phyloP scores from a whole-genome alignment of 805 yeast species.

The Barnettozyma californica region DNA sequence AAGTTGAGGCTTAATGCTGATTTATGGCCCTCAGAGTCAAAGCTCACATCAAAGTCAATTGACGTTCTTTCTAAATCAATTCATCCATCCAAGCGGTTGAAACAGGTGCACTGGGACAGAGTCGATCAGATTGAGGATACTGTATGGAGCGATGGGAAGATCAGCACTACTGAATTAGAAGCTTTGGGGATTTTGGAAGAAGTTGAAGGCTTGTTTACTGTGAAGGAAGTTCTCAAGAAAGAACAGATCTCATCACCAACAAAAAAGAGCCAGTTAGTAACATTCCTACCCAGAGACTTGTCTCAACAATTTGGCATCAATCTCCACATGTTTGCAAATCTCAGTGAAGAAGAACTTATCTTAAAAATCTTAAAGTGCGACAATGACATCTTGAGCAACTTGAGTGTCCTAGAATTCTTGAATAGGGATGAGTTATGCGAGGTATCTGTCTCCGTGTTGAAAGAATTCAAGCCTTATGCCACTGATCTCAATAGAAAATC shows the following conservation, averaged over 20 bases:
- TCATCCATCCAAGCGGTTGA: slow-evolving; percentile 50
- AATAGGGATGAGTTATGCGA: slow-evolving; percentile 60
- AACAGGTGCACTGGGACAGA: slow-evolving; percentile 82
- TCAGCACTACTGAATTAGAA: slow-evolving; percentile 45
- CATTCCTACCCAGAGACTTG: slow-evolving; percentile 62
- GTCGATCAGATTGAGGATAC: slow-evolving; percentile 54
- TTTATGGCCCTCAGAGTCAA: not conserved
- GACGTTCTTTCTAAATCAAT: slow-evolving; percentile 13
- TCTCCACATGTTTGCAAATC: slow-evolving; percentile 53
- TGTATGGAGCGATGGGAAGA: slow-evolving; percentile 50
- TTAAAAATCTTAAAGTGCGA: slow-evolving; percentile 57
- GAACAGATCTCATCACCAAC: slow-evolving; percentile 30
- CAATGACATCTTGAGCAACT: slow-evolving; percentile 43
- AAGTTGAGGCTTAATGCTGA: not conserved
- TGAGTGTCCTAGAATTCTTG: slow-evolving; percentile 63
- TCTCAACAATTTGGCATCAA: slow-evolving; percentile 81
- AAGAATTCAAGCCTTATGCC: slow-evolving; percentile 60
- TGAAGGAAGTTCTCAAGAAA: slow-evolving; percentile 36
- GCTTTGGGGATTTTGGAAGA: slow-evolving; percentile 61
- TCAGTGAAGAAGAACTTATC: slow-evolving; percentile 51
- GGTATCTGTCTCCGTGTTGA: slow-evolving; percentile 48
- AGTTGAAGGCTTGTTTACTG: slow-evolving; percentile 49
- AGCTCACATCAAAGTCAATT: slow-evolving; percentile 3
- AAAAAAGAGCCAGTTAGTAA: slow-evolving; percentile 41
- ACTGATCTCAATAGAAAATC: slow-evolving; percentile 37